Evolutionary conservation across 495 filamentous ascomycete genomes (phyloP).

Genomic region (Aspergillus kassunensis): DNA sequence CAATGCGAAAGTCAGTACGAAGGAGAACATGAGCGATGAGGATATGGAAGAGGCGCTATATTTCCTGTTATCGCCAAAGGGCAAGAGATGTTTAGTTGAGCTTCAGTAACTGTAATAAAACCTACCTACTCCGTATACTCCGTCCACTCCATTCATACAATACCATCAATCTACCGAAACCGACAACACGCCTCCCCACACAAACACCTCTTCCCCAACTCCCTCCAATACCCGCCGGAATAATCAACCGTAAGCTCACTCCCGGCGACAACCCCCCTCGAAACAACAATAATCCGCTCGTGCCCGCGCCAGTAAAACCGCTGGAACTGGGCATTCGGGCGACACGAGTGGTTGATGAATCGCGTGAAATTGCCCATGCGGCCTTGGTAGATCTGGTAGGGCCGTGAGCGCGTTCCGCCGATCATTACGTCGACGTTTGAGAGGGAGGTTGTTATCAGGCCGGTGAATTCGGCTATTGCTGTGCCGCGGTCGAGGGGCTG

Average conservation of each 20-base stretch:
- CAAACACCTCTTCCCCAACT: constrained; percentile 36
- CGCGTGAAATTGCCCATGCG: constrained; percentile 39
- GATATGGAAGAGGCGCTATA: constrained; percentile 42
- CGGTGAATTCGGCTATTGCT: constrained; percentile 22
- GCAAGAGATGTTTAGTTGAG: constrained; percentile 36
- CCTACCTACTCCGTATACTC: too few species aligned
- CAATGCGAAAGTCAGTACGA: constrained; percentile 15
- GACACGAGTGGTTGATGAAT: constrained; percentile 41
- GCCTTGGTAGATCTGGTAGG: constrained; percentile 28
- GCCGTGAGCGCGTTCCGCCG: constrained; percentile 16
- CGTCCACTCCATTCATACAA: too few species aligned
- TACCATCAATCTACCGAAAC: constrained; percentile 17
- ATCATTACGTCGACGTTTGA: constrained; percentile 36
- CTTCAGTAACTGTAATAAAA: neutral
- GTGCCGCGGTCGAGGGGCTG: constrained; percentile 22
- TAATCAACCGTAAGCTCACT: constrained; percentile 43
- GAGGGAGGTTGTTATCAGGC: constrained; percentile 21
- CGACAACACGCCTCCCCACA: constrained; percentile 36
- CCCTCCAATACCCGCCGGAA: constrained; percentile 38
- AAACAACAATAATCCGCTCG: constrained; percentile 39
- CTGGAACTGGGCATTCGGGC: constrained; percentile 37
- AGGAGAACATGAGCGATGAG: constrained; percentile 38
- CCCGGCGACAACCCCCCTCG: constrained; percentile 32
- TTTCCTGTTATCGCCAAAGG: constrained; percentile 42
- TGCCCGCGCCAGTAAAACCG: constrained; percentile 38